Evolutionary conservation across 208 protist genomes (phyloP).

Genomic region (Trypanosomatidae sp.): DNA sequence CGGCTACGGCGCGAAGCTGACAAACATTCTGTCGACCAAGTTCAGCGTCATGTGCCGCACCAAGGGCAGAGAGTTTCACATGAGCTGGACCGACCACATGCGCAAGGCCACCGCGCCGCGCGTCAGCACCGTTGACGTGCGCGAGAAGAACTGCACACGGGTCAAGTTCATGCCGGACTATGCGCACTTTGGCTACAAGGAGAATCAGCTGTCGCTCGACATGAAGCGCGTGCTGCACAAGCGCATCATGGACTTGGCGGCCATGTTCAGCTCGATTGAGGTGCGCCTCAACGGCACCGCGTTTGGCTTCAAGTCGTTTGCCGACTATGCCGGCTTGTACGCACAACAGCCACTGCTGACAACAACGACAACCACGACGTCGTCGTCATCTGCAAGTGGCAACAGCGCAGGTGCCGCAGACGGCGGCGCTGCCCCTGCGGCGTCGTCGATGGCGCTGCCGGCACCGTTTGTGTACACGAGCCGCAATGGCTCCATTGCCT

Average conservation of each 20-base stretch:
- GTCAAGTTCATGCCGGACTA: conserved; percentile 88
- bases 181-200: conserved; percentile 52
- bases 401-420: too few species aligned
- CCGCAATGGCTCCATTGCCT: conserved; percentile 49
- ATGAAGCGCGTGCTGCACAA: conserved; percentile 85
- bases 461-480: conserved; percentile 67
- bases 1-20: conserved; percentile 96
- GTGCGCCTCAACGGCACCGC: conserved; percentile 94
- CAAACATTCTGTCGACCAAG: conserved; percentile 99
- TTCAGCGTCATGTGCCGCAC: conserved; percentile 92
- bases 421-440: conserved; percentile 9
- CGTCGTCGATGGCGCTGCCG: conserved; percentile 26
- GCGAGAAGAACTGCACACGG: conserved; percentile 58
- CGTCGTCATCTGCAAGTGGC: not conserved
- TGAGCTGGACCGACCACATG: conserved; percentile 98
- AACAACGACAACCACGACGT: too few species aligned
- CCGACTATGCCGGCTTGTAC: conserved; percentile 93
- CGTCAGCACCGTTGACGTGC: conserved; percentile 61
- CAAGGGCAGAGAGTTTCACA: conserved; percentile 82
- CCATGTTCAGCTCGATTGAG: conserved; percentile 84
- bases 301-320: conserved; percentile 91
- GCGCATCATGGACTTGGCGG: conserved; percentile 87
- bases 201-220: conserved; percentile 59
- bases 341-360: too few species aligned
- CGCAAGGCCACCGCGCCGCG: conserved; percentile 78